Evolutionary conservation across 2,329 filamentous ascomycete species (phyloP), one percentile per base, ranked within the genome.

Genomic region (Arthroderma sp.): DNA sequence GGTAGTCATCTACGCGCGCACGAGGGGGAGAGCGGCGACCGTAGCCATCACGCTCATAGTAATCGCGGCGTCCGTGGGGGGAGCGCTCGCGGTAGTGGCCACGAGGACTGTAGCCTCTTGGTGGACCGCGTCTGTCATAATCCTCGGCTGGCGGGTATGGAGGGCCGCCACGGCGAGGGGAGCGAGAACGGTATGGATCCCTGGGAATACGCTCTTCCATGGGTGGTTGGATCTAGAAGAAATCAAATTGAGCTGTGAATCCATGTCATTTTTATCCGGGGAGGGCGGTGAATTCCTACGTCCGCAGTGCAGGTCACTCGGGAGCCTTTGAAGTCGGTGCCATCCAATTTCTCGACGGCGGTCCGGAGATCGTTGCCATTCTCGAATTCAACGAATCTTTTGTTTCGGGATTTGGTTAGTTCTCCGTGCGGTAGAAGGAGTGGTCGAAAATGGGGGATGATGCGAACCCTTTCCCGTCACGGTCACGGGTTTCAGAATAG

Each of bases 401-500:
- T 21, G 23, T n/a, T 38, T 15, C 17, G 19, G 37, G 28, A 35
- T n/a, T 31, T 51, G 23, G 55, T 55, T 38, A 59, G 54, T 58
- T 54, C 15, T 54, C 51, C 51, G 15, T n/a, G 47, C 33, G 47
- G 47, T 31, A 51, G 25, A 51, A 51, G 28, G 47, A 51, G 25
- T 43, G 25, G 37, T 39, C 25, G 47, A 9, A 35, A 21, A n/a
- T 19, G 39, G 49, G 55, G 49, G 52, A 54, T 39, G 33, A 54
- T 54, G 79, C 86, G 75, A 75, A 95, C 90, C 91, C 91, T 82
- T 87, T 88, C 64, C 90, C 89, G 71, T 94, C 89, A 64, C 86
- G 87, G 71, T 95, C 91, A 68, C 91, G 90, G 60, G 94, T 94
- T 77, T 98, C 93, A 63, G 91, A 96, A 73, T 95, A 98, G 68